A percentile compares a stretch with the other conserved stretches of the same genome.
These are phyloP conservation scores for Saturnispora gosingensis DNA, from an alignment of 805 yeast genomes.

Conservation along the genomic window DNA sequence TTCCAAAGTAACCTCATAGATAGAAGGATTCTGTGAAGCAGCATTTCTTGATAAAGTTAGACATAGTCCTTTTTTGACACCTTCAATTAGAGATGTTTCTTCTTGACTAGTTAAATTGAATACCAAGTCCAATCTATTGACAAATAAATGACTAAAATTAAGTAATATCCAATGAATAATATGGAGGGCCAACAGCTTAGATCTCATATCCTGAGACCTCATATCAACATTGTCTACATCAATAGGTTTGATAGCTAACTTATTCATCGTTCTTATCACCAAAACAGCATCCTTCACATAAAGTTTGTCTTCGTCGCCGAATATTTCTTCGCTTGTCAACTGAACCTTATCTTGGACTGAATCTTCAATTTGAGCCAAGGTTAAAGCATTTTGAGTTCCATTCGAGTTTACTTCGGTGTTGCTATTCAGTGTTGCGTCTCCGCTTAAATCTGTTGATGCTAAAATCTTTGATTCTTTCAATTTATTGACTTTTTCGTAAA, in stretches of 20 bases:
- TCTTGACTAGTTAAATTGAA: conserved; percentile 40
- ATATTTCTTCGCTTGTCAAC: conserved; percentile 36
- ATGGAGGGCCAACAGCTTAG: conserved; percentile 81
- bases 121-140: conserved; percentile 48
- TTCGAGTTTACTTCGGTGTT: neutral
- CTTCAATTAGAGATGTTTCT: conserved; percentile 59
- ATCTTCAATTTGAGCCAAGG: conserved; percentile 49
- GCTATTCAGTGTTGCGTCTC: neutral
- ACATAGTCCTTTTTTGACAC: conserved; percentile 77
- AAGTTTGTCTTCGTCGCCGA: conserved; percentile 52
- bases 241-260: conserved; percentile 74
- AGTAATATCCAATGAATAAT: conserved; percentile 77
- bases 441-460: neutral
- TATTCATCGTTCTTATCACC: conserved; percentile 90
- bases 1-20: conserved; percentile 84
- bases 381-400: conserved; percentile 26
- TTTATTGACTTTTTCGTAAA: conserved; percentile 57
- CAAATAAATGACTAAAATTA: conserved; percentile 76
- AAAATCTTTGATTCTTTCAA: neutral
- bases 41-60: conserved; percentile 83
- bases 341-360: conserved; percentile 46
- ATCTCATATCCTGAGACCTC: conserved; percentile 88
- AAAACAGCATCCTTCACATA: conserved; percentile 85
- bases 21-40: conserved; percentile 83
- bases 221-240: conserved; percentile 71